Conservation (phyloP, 2,329 filamentous ascomycete species). For the Aspergillus sp. region DNA sequence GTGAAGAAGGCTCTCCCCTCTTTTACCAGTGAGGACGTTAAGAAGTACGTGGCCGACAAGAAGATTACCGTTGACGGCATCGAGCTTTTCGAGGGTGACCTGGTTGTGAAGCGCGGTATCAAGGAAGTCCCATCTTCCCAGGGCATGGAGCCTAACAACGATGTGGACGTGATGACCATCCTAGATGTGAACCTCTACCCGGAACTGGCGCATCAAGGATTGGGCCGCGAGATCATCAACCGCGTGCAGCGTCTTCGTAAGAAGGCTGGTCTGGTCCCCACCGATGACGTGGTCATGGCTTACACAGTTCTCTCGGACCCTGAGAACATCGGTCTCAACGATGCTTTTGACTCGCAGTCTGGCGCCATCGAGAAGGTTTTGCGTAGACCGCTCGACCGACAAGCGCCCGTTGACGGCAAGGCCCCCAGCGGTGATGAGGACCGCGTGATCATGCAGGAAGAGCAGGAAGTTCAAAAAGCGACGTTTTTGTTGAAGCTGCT, state of each 20-base stretch:
- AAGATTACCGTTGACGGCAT: constrained; percentile 84
- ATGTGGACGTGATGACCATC: constrained; percentile 86
- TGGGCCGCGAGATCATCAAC: constrained; percentile 90
- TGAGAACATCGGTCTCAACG: constrained; percentile 69
- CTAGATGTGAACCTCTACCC: constrained; percentile 81
- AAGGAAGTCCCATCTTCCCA: constrained; percentile 69
- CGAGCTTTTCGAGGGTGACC: constrained; percentile 74
- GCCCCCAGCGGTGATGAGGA: constrained; percentile 54
- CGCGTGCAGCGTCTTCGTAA: constrained; percentile 90
- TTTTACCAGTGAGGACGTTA: constrained; percentile 77
- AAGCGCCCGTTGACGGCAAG: constrained; percentile 60
- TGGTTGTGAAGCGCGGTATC: constrained; percentile 77
- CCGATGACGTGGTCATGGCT: constrained; percentile 94
- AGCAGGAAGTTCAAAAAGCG: constrained; percentile 81
- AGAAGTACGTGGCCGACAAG: constrained; percentile 70
- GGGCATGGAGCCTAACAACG: constrained; percentile 81
- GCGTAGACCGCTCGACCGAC: constrained; percentile 72
- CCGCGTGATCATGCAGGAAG: constrained; percentile 72
- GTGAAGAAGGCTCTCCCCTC: constrained; percentile 87
- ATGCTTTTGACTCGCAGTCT: constrained; percentile 68
- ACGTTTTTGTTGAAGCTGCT: constrained; percentile 75
- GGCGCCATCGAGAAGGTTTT: constrained; percentile 73
- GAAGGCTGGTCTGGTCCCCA: constrained; percentile 85
- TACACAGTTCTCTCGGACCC: constrained; percentile 80
- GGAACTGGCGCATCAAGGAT: constrained; percentile 81